Conservation (phyloP, 768 basidiomycete genomes). For the Kwoniella botswanensis region DNA sequence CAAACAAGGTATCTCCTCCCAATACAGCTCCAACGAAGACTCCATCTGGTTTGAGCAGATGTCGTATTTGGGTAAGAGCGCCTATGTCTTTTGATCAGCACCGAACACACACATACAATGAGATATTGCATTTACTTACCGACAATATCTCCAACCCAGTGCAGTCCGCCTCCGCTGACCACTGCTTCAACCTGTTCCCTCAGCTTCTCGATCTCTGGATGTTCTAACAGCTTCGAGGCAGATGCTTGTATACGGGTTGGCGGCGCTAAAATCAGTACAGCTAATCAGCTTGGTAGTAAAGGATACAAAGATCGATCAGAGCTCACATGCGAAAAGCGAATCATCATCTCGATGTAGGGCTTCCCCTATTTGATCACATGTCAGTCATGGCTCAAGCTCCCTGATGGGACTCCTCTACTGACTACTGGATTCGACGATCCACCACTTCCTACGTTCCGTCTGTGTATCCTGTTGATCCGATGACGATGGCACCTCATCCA, state of each 20-base stretch:
- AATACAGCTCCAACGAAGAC: conserved; percentile 93
- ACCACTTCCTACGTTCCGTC: conserved; percentile 65
- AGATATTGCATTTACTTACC: conserved; percentile 62
- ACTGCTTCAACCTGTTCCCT: conserved; percentile 83
- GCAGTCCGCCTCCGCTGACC: conserved; percentile 86
- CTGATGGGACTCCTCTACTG: conserved; percentile 42
- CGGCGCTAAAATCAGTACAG: conserved; percentile 64
- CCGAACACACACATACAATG: background rate
- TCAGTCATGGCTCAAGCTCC: background rate
- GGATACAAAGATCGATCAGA: background rate
- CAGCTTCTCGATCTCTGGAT: conserved; percentile 63
- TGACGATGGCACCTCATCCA: conserved; percentile 26
- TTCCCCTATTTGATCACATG: conserved; percentile 62
- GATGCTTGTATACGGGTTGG: conserved; percentile 79
- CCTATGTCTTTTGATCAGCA: conserved; percentile 62
- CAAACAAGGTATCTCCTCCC: conserved; percentile 94
- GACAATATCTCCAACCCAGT: conserved; percentile 98
- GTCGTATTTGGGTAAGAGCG: conserved; percentile 80
- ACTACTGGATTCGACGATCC: conserved; percentile 91
- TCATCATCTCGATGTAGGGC: conserved; percentile 77
- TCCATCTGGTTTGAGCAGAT: conserved; percentile 84
- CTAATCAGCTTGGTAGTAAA: background rate
- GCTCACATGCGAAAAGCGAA: conserved; percentile 76
- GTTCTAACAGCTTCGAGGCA: conserved; percentile 76
- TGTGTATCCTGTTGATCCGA: conserved; percentile 47